Base-by-base conservation (phyloP, 164 flowering plant species). In the Annona cherimola region DNA sequence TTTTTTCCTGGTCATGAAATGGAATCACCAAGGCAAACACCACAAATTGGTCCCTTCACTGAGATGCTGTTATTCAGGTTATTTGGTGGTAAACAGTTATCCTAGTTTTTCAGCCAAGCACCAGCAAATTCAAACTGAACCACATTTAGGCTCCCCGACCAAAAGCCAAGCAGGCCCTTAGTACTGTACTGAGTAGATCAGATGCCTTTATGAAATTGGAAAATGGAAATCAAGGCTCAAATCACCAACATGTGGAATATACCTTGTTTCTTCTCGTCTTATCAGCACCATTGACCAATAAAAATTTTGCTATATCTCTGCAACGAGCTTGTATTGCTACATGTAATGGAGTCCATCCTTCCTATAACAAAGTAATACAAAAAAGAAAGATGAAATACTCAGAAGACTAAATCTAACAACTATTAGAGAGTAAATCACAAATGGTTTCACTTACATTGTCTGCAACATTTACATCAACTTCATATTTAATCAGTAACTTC, bases 291-390 rank as follows among this genome's bases (percentile, higher is more conserved):
- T 90, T 88, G 41, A 91, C 84, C 74, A 95, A 78, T 81, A 95
- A 81, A 74, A 88, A 71, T 83, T 95, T 95, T n/a, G 84, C 86
- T 74, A 93, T 91, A 78, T 87, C 87, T 81, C 98, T 80, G 75
- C 79, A 85, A 81, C 98, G 85, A 76, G 84, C 83, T 81, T 95
- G 99, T 62, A 90, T 77, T 42, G 99, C 90, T 69, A 93, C 80
- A 71, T 95, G 99, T 83, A 95, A 76, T 39, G 99, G 96, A 20
- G 96, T 95, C 99, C 99, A 95, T 42, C 99, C 99, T 70, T 91
- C 98, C 99, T 95, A 84, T 26, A 16, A 76, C 71, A n/a, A 57
- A 77, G 2, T 50, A 69, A 66, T 5, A 61, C 45, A 42, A 54
- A 68, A 55, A 43, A 71, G n/a, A 14, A 5, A 20, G 2, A 20